Percentiles rank a stretch among this genome's conserved stretches.
These are phyloP conservation scores for Azolla pinnata DNA, from an alignment of 75 land plant genomes.

Conservation along the genomic window DNA sequence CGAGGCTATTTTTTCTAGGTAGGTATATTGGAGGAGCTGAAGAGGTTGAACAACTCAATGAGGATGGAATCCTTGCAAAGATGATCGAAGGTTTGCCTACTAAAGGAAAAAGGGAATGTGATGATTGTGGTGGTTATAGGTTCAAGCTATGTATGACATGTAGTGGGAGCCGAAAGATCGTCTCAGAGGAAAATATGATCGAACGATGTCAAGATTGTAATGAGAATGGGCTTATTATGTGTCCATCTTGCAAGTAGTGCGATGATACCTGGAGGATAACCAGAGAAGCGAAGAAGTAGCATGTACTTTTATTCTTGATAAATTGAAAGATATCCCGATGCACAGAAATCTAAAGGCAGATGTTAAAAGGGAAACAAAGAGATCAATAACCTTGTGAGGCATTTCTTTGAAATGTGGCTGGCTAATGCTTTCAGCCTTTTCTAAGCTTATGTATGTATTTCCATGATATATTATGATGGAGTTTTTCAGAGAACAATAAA, in stretches of 20 bases:
- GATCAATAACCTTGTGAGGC: too few species aligned
- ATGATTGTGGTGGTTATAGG: conserved; percentile 26
- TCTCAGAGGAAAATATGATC: conserved; percentile 4
- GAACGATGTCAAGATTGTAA: conserved; percentile 26
- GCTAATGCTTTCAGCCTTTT: too few species aligned
- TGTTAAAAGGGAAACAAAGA: too few species aligned
- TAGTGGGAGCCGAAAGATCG: conserved; percentile 30
- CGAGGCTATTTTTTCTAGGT: conserved; percentile 32
- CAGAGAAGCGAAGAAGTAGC: too few species aligned
- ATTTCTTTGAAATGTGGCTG: too few species aligned
- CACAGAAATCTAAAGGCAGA: too few species aligned
- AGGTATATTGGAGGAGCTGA: conserved; percentile 35
- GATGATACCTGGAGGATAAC: too few species aligned
- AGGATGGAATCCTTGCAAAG: conserved; percentile 21
- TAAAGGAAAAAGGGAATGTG: conserved; percentile 8
- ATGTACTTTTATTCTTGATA: too few species aligned
- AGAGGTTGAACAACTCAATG: conserved; percentile 24
- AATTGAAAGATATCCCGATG: too few species aligned
- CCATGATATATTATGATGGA: too few species aligned
- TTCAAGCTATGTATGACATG: conserved; percentile 30
- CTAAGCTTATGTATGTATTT: too few species aligned
- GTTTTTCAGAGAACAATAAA: too few species aligned
- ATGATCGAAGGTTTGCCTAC: conserved; percentile 23
- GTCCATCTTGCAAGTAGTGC: conserved; percentile 34
- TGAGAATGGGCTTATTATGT: conserved; percentile 27